These are phyloP conservation scores for Didymella arachidicola DNA, from an alignment of 2,329 filamentous ascomycete genomes.

Conservation along the genomic window DNA sequence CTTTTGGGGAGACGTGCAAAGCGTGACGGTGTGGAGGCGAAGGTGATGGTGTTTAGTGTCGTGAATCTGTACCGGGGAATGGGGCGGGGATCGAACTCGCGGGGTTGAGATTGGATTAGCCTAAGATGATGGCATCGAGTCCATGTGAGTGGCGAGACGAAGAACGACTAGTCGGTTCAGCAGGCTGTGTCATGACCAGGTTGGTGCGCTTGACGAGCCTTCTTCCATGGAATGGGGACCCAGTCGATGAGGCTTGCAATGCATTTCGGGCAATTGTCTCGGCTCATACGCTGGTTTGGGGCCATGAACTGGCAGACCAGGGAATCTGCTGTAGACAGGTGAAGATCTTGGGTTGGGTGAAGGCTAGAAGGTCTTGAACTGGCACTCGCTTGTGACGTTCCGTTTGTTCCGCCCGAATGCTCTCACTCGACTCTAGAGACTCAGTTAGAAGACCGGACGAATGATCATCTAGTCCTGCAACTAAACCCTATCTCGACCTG, in stretches of 20 bases:
- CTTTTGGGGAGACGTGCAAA: slow-evolving; percentile 40
- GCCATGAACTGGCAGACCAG: too few relatives aligned
- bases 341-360: too few relatives aligned
- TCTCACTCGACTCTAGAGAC: slow-evolving; percentile 10
- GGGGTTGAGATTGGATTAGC: slow-evolving; percentile 11
- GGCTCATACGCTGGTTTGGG: background rate
- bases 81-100: slow-evolving; percentile 22
- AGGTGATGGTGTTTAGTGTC: slow-evolving; percentile 24
- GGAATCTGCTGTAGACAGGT: background rate
- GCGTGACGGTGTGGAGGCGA: slow-evolving; percentile 28
- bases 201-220: background rate
- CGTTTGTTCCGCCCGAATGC: slow-evolving; percentile 5
- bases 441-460: slow-evolving; percentile 29
- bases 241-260: background rate
- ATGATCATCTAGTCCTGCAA: slow-evolving; percentile 27
- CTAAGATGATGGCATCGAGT: slow-evolving; percentile 7
- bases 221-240: background rate
- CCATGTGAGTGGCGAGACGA: slow-evolving; percentile 6
- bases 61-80: slow-evolving; percentile 21
- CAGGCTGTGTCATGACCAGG: background rate
- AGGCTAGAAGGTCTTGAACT: background rate
- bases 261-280: background rate
- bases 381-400: background rate
- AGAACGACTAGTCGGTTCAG: background rate
- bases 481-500: slow-evolving; percentile 25